phyloP scores from a whole-genome alignment of 169 alveolate species.

The Eimeria tenella region DNA sequence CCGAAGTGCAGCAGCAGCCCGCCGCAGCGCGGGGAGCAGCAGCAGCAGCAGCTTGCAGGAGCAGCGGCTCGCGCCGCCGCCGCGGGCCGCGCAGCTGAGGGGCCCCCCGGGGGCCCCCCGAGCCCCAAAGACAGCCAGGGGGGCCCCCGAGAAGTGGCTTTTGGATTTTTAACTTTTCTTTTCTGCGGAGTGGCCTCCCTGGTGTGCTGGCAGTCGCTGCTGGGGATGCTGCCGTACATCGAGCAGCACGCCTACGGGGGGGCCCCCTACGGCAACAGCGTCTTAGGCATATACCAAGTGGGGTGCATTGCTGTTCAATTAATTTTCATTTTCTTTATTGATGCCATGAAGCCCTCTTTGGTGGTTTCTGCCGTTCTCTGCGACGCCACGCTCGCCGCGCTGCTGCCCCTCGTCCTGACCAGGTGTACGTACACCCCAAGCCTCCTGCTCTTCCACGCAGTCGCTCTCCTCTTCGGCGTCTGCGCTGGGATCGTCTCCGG shows the following conservation, averaged over 20 bases:
- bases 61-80: background rate
- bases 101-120: background rate
- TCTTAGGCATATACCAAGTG: slow-evolving; percentile 38
- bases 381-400: slow-evolving; percentile 34
- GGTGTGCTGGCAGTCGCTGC: slow-evolving; percentile 54
- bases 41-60: background rate
- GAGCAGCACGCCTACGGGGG: slow-evolving; percentile 3
- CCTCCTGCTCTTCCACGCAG: background rate
- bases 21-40: background rate
- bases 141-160: background rate
- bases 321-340: background rate
- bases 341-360: slow-evolving; percentile 25
- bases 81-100: background rate
- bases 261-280: slow-evolving; percentile 24
- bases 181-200: slow-evolving; percentile 42
- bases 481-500: slow-evolving; percentile 35
- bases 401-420: slow-evolving; percentile 45
- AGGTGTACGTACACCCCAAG: background rate
- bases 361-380: background rate
- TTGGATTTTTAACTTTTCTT: slow-evolving; percentile 9
- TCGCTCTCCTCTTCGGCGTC: slow-evolving; percentile 50
- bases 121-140: background rate
- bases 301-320: slow-evolving; percentile 56
- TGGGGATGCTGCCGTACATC: slow-evolving; percentile 43
- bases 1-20: background rate